Evolutionary conservation across 805 yeast genomes (phyloP).

Genomic region (Yarrowia sp.): DNA sequence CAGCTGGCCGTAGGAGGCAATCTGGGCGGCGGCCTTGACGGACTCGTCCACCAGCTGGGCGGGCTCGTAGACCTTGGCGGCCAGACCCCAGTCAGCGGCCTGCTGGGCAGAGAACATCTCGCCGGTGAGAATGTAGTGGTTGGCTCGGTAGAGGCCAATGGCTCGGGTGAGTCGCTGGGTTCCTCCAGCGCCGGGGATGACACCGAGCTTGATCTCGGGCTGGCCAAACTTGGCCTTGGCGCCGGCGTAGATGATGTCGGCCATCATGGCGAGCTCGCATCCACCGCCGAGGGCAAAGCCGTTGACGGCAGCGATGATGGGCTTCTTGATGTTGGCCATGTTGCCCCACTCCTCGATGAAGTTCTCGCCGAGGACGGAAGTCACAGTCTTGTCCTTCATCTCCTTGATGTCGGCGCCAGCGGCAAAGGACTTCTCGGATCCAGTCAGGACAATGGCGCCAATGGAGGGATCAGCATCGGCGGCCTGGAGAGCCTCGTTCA

Average conservation of each 20-base stretch:
- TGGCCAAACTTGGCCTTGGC: slow-evolving; percentile 60
- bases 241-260: slow-evolving; percentile 60
- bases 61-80: slow-evolving; percentile 53
- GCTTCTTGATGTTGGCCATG: slow-evolving; percentile 53
- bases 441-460: slow-evolving; percentile 60
- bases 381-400: slow-evolving; percentile 53
- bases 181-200: slow-evolving; percentile 60
- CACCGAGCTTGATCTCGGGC: slow-evolving; percentile 58
- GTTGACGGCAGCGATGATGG: slow-evolving; percentile 62
- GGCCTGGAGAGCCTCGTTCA: slow-evolving; percentile 51
- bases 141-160: slow-evolving; percentile 54
- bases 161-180: slow-evolving; percentile 54
- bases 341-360: slow-evolving; percentile 55
- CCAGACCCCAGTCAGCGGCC: slow-evolving; percentile 60
- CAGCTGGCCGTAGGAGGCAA: slow-evolving; percentile 54
- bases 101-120: slow-evolving; percentile 54
- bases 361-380: slow-evolving; percentile 50
- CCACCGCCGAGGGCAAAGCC: slow-evolving; percentile 67
- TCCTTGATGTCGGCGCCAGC: slow-evolving; percentile 66
- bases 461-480: slow-evolving; percentile 52
- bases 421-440: slow-evolving; percentile 58
- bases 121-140: slow-evolving; percentile 58
- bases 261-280: slow-evolving; percentile 62
- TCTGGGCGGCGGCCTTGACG: slow-evolving; percentile 54
- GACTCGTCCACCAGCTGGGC: slow-evolving; percentile 55